Evolutionary conservation across 768 basidiomycete genomes (phyloP), one percentile per base, ranked within the genome.

Genomic region (Termitomyces heimii): DNA sequence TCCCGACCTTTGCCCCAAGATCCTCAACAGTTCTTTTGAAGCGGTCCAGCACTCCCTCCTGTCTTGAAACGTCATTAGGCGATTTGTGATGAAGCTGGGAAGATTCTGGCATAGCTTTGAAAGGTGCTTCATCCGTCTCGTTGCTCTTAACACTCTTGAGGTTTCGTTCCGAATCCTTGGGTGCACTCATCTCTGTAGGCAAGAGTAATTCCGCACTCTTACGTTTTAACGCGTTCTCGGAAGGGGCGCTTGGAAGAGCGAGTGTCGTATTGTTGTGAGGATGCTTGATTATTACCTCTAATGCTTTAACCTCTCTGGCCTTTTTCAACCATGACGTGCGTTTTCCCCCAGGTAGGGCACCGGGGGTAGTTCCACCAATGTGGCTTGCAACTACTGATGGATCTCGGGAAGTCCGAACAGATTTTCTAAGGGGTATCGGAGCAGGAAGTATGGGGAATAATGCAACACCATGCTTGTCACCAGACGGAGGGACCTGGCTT

Each of bases 321-420:
- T 88, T 89, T 70, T 81, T 82, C 54, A 92, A 69, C 90, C 90
- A 92, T 3, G 90, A 92, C 9, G 87, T 87, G 32, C 89, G 82
- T 64, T 88, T 90, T 3, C 81, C 82, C 10, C 74, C 75, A 28
- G 69, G 66, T 22, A 71, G 65, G 5, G 70, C 68, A n/a, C 76
- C 73, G 39, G 78, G 75, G 3, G 77, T 78, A 16, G 72, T 72
- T 22, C 70, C 69, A 4, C 75, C 74, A 22, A 73, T 57, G 32
- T 68, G 61, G 34, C 62, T 63, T 22, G 65, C 46, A 40, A 70
- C 69, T 10, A 65, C 58, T 1, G 74, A 75, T 42, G 77, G 67
- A 20, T 86, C 87, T 20, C 76, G 76, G 34, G 73, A 63, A 13
- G 74, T 63, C 26, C 82, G 81, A 59, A 82, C 78, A 0, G 87